Conservation (phyloP, 305 asterid genomes). For the Rubia occidens region DNA sequence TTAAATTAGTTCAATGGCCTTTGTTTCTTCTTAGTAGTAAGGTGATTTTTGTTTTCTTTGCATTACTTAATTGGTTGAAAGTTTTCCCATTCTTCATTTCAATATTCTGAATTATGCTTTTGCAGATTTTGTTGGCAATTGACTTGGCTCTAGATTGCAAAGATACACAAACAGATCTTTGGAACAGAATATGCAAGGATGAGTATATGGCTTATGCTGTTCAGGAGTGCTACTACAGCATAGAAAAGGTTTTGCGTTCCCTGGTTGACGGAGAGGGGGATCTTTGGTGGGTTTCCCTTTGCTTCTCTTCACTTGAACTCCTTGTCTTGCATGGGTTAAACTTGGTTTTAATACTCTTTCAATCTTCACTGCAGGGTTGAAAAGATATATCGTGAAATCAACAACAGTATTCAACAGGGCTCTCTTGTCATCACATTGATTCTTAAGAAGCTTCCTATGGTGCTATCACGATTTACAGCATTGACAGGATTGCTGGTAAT, state of each 20-base stretch:
- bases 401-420: constrained; percentile 68
- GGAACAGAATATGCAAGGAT: constrained; percentile 86
- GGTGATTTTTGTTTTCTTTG: constrained; percentile 36
- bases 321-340: neutral
- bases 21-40: constrained; percentile 95
- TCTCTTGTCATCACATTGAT: constrained; percentile 71
- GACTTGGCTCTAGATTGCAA: constrained; percentile 98
- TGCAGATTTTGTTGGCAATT: constrained; percentile 82
- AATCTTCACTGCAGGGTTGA: constrained; percentile 64
- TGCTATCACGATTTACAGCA: constrained; percentile 81
- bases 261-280: constrained; percentile 95
- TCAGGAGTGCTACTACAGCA: constrained; percentile 85
- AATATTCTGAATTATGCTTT: constrained; percentile 17
- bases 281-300: constrained; percentile 51
- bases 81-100: constrained; percentile 12
- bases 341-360: constrained; percentile 6
- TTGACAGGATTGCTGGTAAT: constrained; percentile 93
- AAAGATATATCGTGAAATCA: constrained; percentile 85
- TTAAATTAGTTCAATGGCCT: constrained; percentile 95
- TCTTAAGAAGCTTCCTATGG: constrained; percentile 81
- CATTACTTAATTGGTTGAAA: constrained; percentile 15
- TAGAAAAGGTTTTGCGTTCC: constrained; percentile 78
- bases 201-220: constrained; percentile 99
- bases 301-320: neutral
- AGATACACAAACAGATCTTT: constrained; percentile 83